Conservation (phyloP, 2,329 filamentous ascomycete species). For the Pyricularia grisea region DNA sequence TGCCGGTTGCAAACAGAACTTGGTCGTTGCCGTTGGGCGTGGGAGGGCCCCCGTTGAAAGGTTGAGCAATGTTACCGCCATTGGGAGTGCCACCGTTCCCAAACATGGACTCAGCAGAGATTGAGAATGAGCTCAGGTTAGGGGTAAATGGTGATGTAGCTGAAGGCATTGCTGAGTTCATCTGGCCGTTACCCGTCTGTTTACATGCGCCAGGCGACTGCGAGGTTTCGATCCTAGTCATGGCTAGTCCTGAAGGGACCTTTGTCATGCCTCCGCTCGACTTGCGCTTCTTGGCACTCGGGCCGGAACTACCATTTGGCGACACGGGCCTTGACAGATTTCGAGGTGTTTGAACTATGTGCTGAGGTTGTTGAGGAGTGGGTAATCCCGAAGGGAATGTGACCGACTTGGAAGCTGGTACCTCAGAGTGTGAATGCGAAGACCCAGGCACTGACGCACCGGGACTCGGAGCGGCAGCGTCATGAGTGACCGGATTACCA, state of each 20-base stretch:
- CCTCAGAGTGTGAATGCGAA: not conserved
- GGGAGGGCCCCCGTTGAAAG: constrained; percentile 48
- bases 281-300: constrained; percentile 73
- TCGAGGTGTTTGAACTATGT: constrained; percentile 30
- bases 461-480: constrained; percentile 23
- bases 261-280: constrained; percentile 55
- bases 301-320: constrained; percentile 54
- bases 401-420: constrained; percentile 22
- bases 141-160: constrained; percentile 46
- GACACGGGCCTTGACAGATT: constrained; percentile 67
- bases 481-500: constrained; percentile 9
- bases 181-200: constrained; percentile 13
- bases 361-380: constrained; percentile 4
- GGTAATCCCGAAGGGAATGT: constrained; percentile 9
- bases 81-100: constrained; percentile 23
- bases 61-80: constrained; percentile 22
- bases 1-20: constrained; percentile 42
- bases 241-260: constrained; percentile 63
- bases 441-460: constrained; percentile 16
- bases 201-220: constrained; percentile 28
- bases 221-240: constrained; percentile 69
- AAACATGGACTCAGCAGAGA: constrained; percentile 30
- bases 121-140: constrained; percentile 31
- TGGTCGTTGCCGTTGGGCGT: constrained; percentile 60
- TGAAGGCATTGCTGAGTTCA: constrained; percentile 21